Percentiles rank a stretch among this genome's conserved stretches.
Conservation (phyloP, 352 stramenopile genomes). For the Phytophthora gonapodyides region DNA sequence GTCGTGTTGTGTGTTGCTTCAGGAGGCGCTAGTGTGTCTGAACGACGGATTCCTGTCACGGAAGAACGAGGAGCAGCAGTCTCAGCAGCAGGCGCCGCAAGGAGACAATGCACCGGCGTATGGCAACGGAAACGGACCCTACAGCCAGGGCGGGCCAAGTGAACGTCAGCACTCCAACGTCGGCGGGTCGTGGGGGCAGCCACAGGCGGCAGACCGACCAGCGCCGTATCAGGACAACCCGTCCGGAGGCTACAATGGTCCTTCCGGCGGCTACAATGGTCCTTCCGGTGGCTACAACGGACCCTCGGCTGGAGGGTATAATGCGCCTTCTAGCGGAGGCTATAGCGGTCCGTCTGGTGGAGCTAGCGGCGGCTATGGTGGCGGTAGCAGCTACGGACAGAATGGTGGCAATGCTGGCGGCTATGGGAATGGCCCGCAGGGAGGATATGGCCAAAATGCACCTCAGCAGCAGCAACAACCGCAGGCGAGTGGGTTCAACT, state of each 20-base stretch:
- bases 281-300: constrained; percentile 21
- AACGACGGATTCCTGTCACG: constrained; percentile 71
- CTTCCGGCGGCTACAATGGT: constrained; percentile 20
- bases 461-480: constrained; percentile 23
- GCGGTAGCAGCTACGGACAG: constrained; percentile 37
- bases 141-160: constrained; percentile 27
- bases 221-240: constrained; percentile 68
- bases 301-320: constrained; percentile 20
- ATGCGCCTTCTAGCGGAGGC: constrained; percentile 15
- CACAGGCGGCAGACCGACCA: constrained; percentile 37
- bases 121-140: constrained; percentile 22
- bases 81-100: constrained; percentile 30
- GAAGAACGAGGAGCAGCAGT: constrained; percentile 40
- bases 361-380: constrained; percentile 26
- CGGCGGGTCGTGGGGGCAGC: constrained; percentile 57
- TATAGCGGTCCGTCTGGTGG: constrained; percentile 16
- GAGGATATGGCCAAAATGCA: constrained; percentile 30
- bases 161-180: constrained; percentile 36
- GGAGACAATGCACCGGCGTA: constrained; percentile 26
- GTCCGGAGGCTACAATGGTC: constrained; percentile 25
- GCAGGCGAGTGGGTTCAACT: constrained; percentile 53
- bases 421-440: constrained; percentile 31
- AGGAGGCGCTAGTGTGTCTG: constrained; percentile 81
- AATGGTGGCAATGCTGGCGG: constrained; percentile 28
- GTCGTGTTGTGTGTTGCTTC: constrained; percentile 17